A percentile compares a stretch with the other conserved stretches of the same genome.
Conservation (phyloP, 116 monocot species). For the Trichopus zeylanicus region DNA sequence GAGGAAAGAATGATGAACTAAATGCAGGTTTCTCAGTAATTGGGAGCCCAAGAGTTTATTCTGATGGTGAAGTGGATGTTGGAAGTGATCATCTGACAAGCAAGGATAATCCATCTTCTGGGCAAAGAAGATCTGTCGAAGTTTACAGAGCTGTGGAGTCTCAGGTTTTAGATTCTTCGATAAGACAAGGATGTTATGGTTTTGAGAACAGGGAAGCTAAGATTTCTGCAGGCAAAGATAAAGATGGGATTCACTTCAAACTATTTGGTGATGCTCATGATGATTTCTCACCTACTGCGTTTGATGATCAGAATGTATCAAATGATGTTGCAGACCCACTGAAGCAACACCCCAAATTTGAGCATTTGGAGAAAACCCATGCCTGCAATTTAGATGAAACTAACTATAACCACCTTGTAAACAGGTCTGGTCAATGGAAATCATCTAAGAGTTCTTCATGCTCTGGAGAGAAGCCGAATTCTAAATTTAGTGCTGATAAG, state of each 20-base stretch:
- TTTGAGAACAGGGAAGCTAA: slow-evolving; percentile 12
- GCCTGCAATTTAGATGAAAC: slow-evolving; percentile 13
- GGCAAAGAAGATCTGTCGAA: slow-evolving; percentile 18
- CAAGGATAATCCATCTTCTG: slow-evolving; percentile 15
- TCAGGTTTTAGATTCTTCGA: slow-evolving; percentile 30
- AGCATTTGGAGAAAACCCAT: slow-evolving; percentile 13
- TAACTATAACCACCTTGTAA: slow-evolving; percentile 8
- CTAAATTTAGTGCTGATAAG: slow-evolving; percentile 16
- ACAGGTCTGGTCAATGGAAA: slow-evolving; percentile 17
- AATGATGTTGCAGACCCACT: slow-evolving; percentile 8
- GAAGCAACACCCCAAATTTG: slow-evolving; percentile 5
- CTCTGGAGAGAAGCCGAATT: slow-evolving; percentile 25
- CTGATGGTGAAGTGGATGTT: slow-evolving; percentile 47
- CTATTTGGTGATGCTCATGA: slow-evolving; percentile 17
- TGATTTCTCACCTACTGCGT: slow-evolving; percentile 21
- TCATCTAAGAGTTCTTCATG: slow-evolving; percentile 23
- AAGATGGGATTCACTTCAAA: slow-evolving; percentile 18
- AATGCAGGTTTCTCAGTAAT: slow-evolving; percentile 19
- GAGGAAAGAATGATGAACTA: slow-evolving; percentile 31
- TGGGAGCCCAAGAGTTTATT: slow-evolving; percentile 41
- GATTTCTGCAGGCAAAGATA: slow-evolving; percentile 11
- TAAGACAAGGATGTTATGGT: slow-evolving; percentile 8
- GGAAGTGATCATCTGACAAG: slow-evolving; percentile 17
- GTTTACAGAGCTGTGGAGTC: slow-evolving; percentile 16
- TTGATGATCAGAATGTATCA: slow-evolving; percentile 11